Conservation (phyloP, 2,329 filamentous ascomycete species). For the Pyrenophora teres region DNA sequence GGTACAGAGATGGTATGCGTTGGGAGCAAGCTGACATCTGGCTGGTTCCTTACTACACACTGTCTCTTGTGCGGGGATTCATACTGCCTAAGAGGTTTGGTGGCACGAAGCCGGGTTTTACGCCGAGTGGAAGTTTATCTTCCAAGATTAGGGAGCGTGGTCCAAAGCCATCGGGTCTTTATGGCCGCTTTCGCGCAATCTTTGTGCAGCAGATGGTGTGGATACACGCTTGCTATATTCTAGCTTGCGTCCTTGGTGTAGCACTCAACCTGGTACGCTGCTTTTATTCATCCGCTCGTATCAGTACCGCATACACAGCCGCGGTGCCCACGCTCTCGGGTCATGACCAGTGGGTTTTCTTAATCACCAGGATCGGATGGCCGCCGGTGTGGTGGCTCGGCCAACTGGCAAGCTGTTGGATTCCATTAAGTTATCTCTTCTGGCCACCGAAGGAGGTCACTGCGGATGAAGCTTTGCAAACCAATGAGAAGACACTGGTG, state of each 20-base stretch:
- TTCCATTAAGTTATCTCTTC: background rate
- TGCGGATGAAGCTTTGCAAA: background rate
- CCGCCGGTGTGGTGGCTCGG: slow-evolving; percentile 3
- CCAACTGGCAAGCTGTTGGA: background rate
- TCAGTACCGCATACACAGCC: background rate
- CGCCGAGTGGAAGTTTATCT: background rate
- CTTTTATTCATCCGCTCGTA: background rate
- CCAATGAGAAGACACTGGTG: background rate
- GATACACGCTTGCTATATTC: background rate
- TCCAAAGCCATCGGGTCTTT: background rate
- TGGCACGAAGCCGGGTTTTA: slow-evolving; percentile 1
- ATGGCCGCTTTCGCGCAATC: background rate
- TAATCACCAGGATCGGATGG: slow-evolving; percentile 2
- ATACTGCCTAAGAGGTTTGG: background rate
- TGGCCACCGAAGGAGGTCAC: background rate
- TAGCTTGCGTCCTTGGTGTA: background rate
- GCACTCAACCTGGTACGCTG: background rate
- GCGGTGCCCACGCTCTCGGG: background rate
- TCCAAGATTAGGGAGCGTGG: background rate
- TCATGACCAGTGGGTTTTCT: background rate
- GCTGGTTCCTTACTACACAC: background rate
- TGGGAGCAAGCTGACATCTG: background rate
- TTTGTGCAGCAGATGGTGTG: background rate
- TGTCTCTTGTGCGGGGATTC: background rate
- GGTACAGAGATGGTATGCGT: slow-evolving; percentile 1